Evolutionary conservation across 2,329 filamentous ascomycete genomes (phyloP), one percentile per base, ranked within the genome.

Genomic region (Alternaria triticina): DNA sequence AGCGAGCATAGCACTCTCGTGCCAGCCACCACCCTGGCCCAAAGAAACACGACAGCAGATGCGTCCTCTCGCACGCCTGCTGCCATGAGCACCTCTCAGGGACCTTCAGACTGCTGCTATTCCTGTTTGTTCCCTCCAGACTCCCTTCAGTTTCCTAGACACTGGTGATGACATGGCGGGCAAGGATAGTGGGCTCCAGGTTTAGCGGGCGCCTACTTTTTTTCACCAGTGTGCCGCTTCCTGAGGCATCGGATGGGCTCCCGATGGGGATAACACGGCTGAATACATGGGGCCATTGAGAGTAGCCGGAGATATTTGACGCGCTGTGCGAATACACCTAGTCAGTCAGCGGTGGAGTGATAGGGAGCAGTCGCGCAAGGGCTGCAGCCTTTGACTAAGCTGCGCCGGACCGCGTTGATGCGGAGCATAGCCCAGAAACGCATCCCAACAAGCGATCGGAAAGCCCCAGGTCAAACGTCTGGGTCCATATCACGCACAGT

Each of bases 251-350:
- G 76, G 73, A 74, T 72, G 71, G 67, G 67, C 62, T 70, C 72
- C 74, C 74, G 77, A 79, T 79, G 74, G 74, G 73, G 70, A 77
- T 71, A 70, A 71, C 71, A 76, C 75, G 76, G 75, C 74, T 75
- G 72, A 77, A 76, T 72, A 52, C 13, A 30, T n/a, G 54, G 64
- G 61, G 66, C 77, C 77, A 79, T 59, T 79, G 69, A 75, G 50
- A 36, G 68, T 46, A 30, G 49, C 60, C 77, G 77, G 77, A 79
- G 73, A 74, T 72, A 72, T 74, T 74, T 67, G 59, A 67, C 58
- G 67, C 66, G 58, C 66, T 68, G 65, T 61, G 65, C 71, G 30
- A 62, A 59, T 63, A 70, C 63, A 68, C 68, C 67, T 68, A 61
- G 49, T 52, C 49, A 52, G 30, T 40, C 61, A 22, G 20, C 20